These are phyloP conservation scores for Taphrina communis DNA, from an alignment of 1,139 yeast genomes.

Conservation along the genomic window DNA sequence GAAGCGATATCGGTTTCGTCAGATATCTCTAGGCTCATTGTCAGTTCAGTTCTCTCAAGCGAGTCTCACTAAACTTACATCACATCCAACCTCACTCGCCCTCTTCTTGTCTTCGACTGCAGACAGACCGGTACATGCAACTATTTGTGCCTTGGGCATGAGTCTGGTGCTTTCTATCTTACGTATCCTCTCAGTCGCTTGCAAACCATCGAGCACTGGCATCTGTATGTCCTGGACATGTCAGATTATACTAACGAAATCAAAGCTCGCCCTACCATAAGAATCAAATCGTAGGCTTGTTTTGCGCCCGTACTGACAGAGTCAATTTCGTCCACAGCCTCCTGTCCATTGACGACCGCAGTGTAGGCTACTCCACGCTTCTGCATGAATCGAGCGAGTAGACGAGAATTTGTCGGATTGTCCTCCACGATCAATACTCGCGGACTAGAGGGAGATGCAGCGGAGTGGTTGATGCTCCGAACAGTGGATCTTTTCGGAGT, in stretches of 20 bases:
- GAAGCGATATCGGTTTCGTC: constrained; percentile 16
- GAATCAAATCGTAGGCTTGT: constrained; percentile 13
- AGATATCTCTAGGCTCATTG: neutral
- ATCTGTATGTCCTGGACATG: constrained; percentile 18
- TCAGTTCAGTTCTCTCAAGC: neutral
- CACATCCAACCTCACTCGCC: constrained; percentile 16
- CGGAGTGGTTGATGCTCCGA: neutral
- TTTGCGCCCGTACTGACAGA: neutral
- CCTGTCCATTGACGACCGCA: constrained; percentile 24
- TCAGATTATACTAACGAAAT: neutral
- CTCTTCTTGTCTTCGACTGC: constrained; percentile 6
- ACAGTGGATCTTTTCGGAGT: neutral
- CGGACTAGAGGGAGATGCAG: constrained; percentile 1
- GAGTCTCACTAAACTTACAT: neutral
- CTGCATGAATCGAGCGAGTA: constrained; percentile 17
- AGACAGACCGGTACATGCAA: constrained; percentile 24
- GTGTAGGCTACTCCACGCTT: constrained; percentile 9
- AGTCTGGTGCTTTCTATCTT: neutral
- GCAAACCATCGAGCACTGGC: constrained; percentile 21
- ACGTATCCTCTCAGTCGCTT: constrained; percentile 17
- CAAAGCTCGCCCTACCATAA: constrained; percentile 11
- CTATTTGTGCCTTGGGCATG: constrained; percentile 3
- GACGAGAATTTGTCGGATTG: constrained; percentile 22
- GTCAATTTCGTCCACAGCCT: constrained; percentile 15
- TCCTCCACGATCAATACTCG: constrained; percentile 20